Conservation (phyloP, 352 stramenopile genomes). For the Pythium utonaiense region DNA sequence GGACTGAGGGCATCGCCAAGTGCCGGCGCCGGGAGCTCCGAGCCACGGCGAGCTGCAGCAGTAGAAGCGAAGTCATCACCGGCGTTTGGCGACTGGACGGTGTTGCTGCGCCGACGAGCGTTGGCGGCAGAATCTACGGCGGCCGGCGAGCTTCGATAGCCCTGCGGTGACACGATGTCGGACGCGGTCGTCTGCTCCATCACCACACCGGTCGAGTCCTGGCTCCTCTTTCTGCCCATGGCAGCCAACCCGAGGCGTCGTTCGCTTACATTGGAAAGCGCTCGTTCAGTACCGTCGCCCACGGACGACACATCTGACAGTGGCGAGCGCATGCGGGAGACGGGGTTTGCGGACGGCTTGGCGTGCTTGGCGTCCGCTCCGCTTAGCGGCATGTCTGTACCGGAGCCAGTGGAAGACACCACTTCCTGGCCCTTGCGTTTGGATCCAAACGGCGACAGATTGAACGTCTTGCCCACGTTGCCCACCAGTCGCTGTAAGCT, state of each 20-base stretch:
- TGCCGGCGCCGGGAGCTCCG: slow-evolving; percentile 14
- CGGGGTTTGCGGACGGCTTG: background rate
- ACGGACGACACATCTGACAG: slow-evolving; percentile 16
- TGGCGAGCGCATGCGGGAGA: slow-evolving; percentile 13
- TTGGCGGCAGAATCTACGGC: background rate
- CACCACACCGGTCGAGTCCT: slow-evolving; percentile 10
- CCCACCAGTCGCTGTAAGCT: slow-evolving; percentile 66
- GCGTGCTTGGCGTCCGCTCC: background rate
- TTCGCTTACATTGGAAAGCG: slow-evolving; percentile 1
- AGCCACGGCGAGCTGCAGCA: slow-evolving; percentile 19
- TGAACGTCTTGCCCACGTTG: slow-evolving; percentile 60
- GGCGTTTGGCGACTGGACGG: slow-evolving; percentile 17
- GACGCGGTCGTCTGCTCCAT: slow-evolving; percentile 11
- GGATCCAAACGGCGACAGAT: slow-evolving; percentile 55
- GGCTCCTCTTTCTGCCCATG: slow-evolving; percentile 8
- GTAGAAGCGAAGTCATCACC: background rate
- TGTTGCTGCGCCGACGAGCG: slow-evolving; percentile 13
- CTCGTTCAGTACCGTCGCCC: background rate
- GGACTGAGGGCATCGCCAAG: slow-evolving; percentile 31
- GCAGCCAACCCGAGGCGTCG: background rate
- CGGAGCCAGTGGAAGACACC: slow-evolving; percentile 8
- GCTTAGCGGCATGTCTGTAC: slow-evolving; percentile 7
- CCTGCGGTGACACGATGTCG: slow-evolving; percentile 15
- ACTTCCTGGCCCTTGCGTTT: slow-evolving; percentile 31
- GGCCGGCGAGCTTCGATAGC: slow-evolving; percentile 1